Conservation (phyloP, 2,329 filamentous ascomycete genomes). For the Cryphonectria radicalis region DNA sequence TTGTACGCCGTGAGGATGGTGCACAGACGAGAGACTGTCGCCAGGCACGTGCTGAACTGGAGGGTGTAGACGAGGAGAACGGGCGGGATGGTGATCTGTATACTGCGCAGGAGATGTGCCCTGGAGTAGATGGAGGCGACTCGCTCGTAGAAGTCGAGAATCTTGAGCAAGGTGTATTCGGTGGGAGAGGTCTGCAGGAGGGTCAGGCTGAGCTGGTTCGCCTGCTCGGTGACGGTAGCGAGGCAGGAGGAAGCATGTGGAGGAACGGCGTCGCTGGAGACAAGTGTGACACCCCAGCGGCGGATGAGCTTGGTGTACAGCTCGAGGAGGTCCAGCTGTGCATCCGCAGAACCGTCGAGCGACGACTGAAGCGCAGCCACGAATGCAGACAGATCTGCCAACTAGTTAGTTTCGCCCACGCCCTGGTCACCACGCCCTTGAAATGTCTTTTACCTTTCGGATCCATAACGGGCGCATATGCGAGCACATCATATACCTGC, state of each 20-base stretch:
- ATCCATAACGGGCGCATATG: constrained; percentile 56
- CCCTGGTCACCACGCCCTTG: not conserved
- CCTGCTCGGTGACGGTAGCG: constrained; percentile 50
- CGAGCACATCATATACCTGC: constrained; percentile 49
- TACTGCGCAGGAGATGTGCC: constrained; percentile 51
- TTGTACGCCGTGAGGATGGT: constrained; percentile 75
- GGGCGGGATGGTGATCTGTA: constrained; percentile 71
- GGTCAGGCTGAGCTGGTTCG: constrained; percentile 61
- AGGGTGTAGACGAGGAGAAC: constrained; percentile 71
- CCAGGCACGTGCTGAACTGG: constrained; percentile 67
- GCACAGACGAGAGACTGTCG: constrained; percentile 70
- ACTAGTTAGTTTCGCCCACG: not conserved
- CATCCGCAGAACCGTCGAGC: constrained; percentile 52
- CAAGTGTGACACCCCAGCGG: constrained; percentile 57
- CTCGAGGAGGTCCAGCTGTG: constrained; percentile 63
- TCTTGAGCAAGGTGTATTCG: constrained; percentile 53
- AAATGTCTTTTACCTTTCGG: constrained; percentile 55
- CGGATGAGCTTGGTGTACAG: constrained; percentile 72
- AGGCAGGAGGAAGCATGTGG: constrained; percentile 44
- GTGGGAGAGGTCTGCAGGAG: constrained; percentile 58
- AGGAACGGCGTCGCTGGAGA: constrained; percentile 44
- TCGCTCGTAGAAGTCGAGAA: constrained; percentile 73
- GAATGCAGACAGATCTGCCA: constrained; percentile 17
- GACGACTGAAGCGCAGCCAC: constrained; percentile 35
- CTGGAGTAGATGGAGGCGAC: constrained; percentile 61